Percentiles rank a stretch among this genome's conserved stretches.
Conservation (phyloP, 768 basidiomycete genomes). For the Calocera viscosa region DNA sequence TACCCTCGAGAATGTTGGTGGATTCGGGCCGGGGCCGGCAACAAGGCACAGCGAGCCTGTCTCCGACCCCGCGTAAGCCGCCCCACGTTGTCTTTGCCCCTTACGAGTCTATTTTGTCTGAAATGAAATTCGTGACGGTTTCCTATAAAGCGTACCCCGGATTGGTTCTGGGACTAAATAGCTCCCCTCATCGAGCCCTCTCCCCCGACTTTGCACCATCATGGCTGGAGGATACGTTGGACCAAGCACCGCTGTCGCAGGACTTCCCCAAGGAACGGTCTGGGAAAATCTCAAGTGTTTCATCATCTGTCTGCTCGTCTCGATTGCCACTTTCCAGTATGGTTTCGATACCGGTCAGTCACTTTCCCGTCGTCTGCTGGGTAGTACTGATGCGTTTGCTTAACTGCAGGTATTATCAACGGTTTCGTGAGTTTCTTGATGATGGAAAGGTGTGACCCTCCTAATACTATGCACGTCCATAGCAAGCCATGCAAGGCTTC, state of each 20-base stretch:
- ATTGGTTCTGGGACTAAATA: not conserved
- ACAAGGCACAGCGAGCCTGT: not conserved
- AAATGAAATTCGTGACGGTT: not conserved
- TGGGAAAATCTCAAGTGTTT: slow-evolving; percentile 11
- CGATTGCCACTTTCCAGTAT: slow-evolving; percentile 17
- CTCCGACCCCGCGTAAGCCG: not conserved
- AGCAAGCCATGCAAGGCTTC: slow-evolving; percentile 18
- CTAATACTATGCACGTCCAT: not conserved
- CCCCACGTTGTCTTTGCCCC: not conserved
- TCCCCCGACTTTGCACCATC: not conserved
- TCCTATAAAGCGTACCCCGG: not conserved
- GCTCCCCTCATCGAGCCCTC: not conserved
- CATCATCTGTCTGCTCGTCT: slow-evolving; percentile 12
- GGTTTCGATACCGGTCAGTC: slow-evolving; percentile 9
- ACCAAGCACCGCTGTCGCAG: not conserved
- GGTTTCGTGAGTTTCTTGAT: slow-evolving; percentile 10
- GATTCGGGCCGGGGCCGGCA: not conserved
- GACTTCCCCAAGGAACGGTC: slow-evolving; percentile 7
- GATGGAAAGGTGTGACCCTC: not conserved
- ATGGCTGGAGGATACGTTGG: not conserved
- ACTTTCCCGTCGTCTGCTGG: not conserved
- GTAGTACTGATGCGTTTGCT: not conserved
- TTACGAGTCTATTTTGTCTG: not conserved
- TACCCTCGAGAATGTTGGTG: not conserved
- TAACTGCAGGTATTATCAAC: slow-evolving; percentile 14